A percentile compares a stretch with the other conserved stretches of the same genome.
These are phyloP conservation scores for Polygonum aviculare DNA, from an alignment of 148 eudicot genomes.

Conservation along the genomic window DNA sequence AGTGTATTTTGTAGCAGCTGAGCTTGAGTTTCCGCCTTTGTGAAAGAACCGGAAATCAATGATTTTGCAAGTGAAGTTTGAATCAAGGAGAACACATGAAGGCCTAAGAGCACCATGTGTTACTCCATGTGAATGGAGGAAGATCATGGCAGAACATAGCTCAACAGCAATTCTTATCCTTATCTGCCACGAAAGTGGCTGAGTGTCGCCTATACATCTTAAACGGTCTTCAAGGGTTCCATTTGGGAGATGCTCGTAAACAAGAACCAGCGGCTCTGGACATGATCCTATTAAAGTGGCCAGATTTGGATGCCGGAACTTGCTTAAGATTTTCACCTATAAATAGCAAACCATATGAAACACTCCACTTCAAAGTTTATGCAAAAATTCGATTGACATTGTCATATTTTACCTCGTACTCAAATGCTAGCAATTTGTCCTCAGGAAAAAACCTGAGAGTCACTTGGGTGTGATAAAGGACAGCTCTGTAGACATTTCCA, in stretches of 20 bases:
- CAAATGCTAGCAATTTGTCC: constrained; percentile 27
- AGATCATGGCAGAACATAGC: constrained; percentile 63
- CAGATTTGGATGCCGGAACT: constrained; percentile 69
- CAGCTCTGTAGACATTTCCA: constrained; percentile 27
- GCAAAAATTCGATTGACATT: not conserved
- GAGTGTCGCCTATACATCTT: constrained; percentile 41
- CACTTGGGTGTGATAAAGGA: constrained; percentile 40
- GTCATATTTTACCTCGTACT: not conserved
- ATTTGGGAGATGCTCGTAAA: constrained; percentile 66
- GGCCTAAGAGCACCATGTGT: constrained; percentile 65
- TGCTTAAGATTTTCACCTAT: constrained; percentile 74
- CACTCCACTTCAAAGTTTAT: not conserved
- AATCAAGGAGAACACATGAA: constrained; percentile 50
- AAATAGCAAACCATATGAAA: not conserved
- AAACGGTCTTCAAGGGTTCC: constrained; percentile 83
- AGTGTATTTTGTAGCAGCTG: constrained; percentile 17
- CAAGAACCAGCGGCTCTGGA: constrained; percentile 50
- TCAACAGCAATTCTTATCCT: constrained; percentile 76
- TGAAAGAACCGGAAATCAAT: constrained; percentile 48
- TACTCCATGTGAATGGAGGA: constrained; percentile 62
- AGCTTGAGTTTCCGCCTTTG: constrained; percentile 25
- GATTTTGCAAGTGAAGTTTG: constrained; percentile 52
- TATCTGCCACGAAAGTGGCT: constrained; percentile 73
- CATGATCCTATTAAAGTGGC: constrained; percentile 68
- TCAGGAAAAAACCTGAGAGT: constrained; percentile 53